phyloP scores from a whole-genome alignment of 345 rosid genomes.

The Hypericum androsaemum region DNA sequence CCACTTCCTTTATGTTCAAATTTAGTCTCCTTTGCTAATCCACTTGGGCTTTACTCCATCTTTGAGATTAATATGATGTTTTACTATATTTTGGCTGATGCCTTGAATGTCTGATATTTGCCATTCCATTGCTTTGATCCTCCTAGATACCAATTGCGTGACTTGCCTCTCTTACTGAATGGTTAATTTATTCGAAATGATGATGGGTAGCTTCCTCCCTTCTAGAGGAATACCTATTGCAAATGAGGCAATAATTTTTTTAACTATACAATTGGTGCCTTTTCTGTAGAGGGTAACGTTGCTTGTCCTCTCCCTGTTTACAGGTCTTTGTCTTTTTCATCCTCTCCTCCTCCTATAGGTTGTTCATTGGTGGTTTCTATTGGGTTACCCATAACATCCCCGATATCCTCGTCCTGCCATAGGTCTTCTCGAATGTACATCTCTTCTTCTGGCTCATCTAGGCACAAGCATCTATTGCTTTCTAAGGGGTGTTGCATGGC shows the following conservation, averaged over 20 bases:
- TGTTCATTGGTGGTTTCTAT: no score
- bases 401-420: no score
- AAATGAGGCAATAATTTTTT: neutral
- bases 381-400: no score
- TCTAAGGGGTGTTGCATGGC: neutral
- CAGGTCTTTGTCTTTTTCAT: neutral
- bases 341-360: no score
- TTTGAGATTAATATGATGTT: no score
- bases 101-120: no score
- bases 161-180: neutral
- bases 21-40: no score
- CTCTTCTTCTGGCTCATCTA: neutral
- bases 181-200: neutral
- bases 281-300: neutral
- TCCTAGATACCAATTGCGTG: no score
- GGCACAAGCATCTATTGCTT: neutral
- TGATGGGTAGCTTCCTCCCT: neutral
- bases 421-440: neutral
- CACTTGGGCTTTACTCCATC: no score
- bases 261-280: neutral
- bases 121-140: no score
- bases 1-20: no score
- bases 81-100: no score
- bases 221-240: neutral
- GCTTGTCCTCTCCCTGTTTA: neutral